These are phyloP conservation scores for Stereocaulon alpinum DNA, from an alignment of 495 filamentous ascomycete species.

Conservation along the genomic window DNA sequence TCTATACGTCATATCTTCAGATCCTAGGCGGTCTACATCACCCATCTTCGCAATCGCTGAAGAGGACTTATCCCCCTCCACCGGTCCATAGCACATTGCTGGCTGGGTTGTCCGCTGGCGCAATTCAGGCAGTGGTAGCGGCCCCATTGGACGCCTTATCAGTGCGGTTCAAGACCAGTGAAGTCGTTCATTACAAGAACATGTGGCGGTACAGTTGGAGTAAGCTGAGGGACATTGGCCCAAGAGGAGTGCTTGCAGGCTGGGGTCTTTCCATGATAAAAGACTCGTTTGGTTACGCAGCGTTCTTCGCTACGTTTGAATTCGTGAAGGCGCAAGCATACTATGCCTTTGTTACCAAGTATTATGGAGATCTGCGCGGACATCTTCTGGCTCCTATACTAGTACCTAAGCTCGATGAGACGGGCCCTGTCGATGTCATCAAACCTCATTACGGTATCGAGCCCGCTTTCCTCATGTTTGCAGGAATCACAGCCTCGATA, in stretches of 20 bases:
- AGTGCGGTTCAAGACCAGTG: conserved; percentile 61
- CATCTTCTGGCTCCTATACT: conserved; percentile 33
- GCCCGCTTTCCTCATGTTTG: conserved; percentile 67
- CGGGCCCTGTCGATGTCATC: conserved; percentile 44
- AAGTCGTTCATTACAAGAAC: conserved; percentile 60
- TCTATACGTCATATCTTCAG: conserved; percentile 84
- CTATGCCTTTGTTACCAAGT: conserved; percentile 67
- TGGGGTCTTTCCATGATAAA: conserved; percentile 69
- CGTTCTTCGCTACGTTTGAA: conserved; percentile 83
- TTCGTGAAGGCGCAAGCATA: conserved; percentile 77
- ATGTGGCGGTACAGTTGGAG: conserved; percentile 72
- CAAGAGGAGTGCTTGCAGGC: conserved; percentile 72
- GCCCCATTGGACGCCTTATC: conserved; percentile 85
- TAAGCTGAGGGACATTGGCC: conserved; percentile 69
- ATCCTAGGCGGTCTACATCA: conserved; percentile 61
- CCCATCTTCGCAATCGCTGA: conserved; percentile 55
- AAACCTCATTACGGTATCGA: conserved; percentile 79
- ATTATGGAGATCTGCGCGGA: conserved; percentile 51
- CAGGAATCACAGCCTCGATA: conserved; percentile 65
- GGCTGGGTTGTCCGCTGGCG: conserved; percentile 68
- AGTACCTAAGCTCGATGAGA: conserved; percentile 27
- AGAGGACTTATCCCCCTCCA: conserved; percentile 68
- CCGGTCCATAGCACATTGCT: conserved; percentile 53
- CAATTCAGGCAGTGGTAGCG: conserved; percentile 68
- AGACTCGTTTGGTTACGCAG: conserved; percentile 68